These are phyloP conservation scores for Sugiyamaella castrensis DNA, from an alignment of 1,139 yeast species.

Conservation along the genomic window DNA sequence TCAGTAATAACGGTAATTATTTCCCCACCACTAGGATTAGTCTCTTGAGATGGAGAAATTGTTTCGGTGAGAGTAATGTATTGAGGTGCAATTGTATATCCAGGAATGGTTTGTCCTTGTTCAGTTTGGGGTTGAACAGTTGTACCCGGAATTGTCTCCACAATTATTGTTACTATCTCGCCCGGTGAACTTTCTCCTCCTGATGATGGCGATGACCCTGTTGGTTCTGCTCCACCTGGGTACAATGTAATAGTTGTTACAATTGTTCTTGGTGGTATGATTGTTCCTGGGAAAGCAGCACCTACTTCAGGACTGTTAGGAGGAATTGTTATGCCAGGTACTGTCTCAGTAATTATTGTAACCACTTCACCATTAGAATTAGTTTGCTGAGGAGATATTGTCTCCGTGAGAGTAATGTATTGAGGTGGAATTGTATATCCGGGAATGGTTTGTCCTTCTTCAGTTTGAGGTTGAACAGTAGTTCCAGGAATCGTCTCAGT, in stretches of 20 bases:
- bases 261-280: conserved; percentile 21
- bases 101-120: conserved; percentile 20
- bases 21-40: conserved; percentile 1
- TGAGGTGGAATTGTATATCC: conserved; percentile 20
- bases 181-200: neutral
- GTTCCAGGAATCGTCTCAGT: conserved; percentile 15
- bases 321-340: conserved; percentile 17
- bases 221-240: conserved; percentile 7
- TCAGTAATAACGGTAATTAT: conserved; percentile 1
- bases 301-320: conserved; percentile 15
- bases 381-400: conserved; percentile 2
- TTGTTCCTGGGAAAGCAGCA: conserved; percentile 13
- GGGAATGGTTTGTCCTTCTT: conserved; percentile 18
- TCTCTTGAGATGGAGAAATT: conserved; percentile 15
- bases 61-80: conserved; percentile 20
- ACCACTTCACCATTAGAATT: neutral
- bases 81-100: conserved; percentile 16
- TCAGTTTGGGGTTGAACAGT: conserved; percentile 16
- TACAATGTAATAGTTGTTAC: conserved; percentile 12
- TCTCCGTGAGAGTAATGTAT: conserved; percentile 12
- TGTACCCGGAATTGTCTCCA: conserved; percentile 17
- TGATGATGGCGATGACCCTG: neutral
- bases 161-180: conserved; percentile 8
- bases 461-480: conserved; percentile 18
- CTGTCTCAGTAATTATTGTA: conserved; percentile 12